Conservation (phyloP, 257 asterid species). For the Solanum infundibuliforme region DNA sequence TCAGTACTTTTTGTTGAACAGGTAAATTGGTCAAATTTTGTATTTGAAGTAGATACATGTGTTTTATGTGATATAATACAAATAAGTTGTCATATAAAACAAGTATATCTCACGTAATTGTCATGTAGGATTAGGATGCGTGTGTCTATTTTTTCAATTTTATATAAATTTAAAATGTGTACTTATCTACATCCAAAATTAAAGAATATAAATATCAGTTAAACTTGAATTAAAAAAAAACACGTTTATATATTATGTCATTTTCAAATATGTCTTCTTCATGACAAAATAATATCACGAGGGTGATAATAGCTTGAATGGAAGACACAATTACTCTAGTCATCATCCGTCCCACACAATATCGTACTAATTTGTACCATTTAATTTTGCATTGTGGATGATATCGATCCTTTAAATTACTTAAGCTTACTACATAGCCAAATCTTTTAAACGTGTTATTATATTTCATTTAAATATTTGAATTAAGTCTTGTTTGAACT, state of each 20-base stretch:
- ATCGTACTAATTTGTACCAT: neutral
- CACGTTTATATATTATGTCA: too few relatives aligned
- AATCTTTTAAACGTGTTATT: neutral
- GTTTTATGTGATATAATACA: too few relatives aligned
- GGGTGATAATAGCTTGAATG: neutral
- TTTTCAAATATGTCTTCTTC: neutral
- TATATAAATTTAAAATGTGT: too few relatives aligned
- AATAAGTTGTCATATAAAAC: neutral
- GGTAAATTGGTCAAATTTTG: too few relatives aligned
- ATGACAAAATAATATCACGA: neutral
- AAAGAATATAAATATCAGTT: neutral
- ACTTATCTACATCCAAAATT: too few relatives aligned
- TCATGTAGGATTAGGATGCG: rapidly evolving
- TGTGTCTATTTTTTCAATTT: neutral
- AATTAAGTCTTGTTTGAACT: neutral
- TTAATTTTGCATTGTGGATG: neutral
- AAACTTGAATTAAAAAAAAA: too few relatives aligned
- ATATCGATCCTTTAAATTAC: neutral
- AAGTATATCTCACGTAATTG: too few relatives aligned
- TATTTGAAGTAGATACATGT: too few relatives aligned
- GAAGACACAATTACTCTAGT: neutral
- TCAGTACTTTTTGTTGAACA: neutral
- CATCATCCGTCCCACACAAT: neutral
- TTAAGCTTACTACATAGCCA: too few relatives aligned
- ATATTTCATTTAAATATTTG: neutral